A percentile compares a stretch with the other conserved stretches of the same genome.
Conservation (phyloP, 495 filamentous ascomycete species). For the Penicillium coprophilum region DNA sequence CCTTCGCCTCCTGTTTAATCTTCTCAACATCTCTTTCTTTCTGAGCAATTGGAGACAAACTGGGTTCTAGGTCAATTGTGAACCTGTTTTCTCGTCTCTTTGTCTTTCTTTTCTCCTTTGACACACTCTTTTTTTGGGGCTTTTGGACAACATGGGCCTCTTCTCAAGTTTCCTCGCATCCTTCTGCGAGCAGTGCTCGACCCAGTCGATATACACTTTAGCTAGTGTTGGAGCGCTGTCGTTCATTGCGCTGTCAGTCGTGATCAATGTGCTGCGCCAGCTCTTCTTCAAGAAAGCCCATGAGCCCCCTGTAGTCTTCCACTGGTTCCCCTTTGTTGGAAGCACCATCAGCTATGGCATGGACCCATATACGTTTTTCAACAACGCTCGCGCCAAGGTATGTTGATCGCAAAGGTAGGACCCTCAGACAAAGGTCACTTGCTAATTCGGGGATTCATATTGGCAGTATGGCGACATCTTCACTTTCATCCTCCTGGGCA, state of each 20-base stretch:
- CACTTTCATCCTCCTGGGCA: slow-evolving; percentile 63
- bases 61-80: neutral
- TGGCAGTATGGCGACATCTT: slow-evolving; percentile 63
- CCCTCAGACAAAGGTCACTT: neutral
- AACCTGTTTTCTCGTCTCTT: slow-evolving; percentile 7
- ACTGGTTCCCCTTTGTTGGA: slow-evolving; percentile 63
- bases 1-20: slow-evolving; percentile 12
- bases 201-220: slow-evolving; percentile 36
- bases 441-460: slow-evolving; percentile 13
- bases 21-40: slow-evolving; percentile 14
- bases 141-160: slow-evolving; percentile 36
- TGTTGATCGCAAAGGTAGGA: slow-evolving; percentile 4
- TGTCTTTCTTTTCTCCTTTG: slow-evolving; percentile 1
- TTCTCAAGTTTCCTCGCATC: slow-evolving; percentile 37
- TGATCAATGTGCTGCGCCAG: slow-evolving; percentile 68
- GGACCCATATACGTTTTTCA: slow-evolving; percentile 63
- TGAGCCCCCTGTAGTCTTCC: slow-evolving; percentile 64
- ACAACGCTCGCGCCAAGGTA: slow-evolving; percentile 54
- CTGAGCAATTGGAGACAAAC: neutral
- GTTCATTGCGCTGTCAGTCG: slow-evolving; percentile 36
- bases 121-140: slow-evolving; percentile 1
- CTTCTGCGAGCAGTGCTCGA: slow-evolving; percentile 44
- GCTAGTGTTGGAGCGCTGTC: slow-evolving; percentile 29
- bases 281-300: slow-evolving; percentile 65
- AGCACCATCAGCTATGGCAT: slow-evolving; percentile 65